A percentile compares a stretch with the other conserved stretches of the same genome.
Evolutionary conservation across 1,284 basidiomycete genomes (phyloP).

Genomic region (Pyrrhoderma noxium): DNA sequence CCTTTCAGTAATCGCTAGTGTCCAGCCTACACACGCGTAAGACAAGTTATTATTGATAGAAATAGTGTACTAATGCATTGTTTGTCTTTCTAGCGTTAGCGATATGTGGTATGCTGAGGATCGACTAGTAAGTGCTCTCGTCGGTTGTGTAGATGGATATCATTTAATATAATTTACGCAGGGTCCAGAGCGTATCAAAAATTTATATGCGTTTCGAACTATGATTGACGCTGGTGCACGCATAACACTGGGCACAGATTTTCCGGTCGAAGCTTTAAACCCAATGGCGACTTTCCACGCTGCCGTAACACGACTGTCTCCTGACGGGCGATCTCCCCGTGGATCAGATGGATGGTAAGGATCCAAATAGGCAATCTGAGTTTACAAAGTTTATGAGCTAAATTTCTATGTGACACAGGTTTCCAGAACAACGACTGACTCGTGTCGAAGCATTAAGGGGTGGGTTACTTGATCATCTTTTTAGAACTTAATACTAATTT

Average conservation of each 20-base stretch:
- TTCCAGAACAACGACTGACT: slow-evolving; percentile 71
- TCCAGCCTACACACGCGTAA: slow-evolving; percentile 88
- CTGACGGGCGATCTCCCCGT: slow-evolving; percentile 71
- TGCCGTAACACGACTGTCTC: slow-evolving; percentile 71
- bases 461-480: slow-evolving; percentile 21
- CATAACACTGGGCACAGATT: slow-evolving; percentile 78
- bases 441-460: slow-evolving; percentile 68
- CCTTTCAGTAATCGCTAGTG: slow-evolving; percentile 73
- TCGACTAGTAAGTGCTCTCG: slow-evolving; percentile 49
- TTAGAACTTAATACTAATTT: not conserved
- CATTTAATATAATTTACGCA: slow-evolving; percentile 23
- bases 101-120: slow-evolving; percentile 90
- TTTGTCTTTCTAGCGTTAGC: slow-evolving; percentile 45
- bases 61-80: not conserved
- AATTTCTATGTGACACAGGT: slow-evolving; percentile 42
- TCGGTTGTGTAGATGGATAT: too few relatives aligned
- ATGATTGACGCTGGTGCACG: slow-evolving; percentile 55
- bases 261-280: slow-evolving; percentile 80
- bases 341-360: slow-evolving; percentile 74
- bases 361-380: not conserved
- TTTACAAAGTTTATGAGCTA: not conserved
- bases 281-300: slow-evolving; percentile 79
- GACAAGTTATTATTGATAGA: slow-evolving; percentile 22
- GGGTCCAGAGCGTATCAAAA: slow-evolving; percentile 79
- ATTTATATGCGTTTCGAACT: slow-evolving; percentile 81